These are phyloP conservation scores for Ascosphaera acerosa DNA, from an alignment of 2,329 filamentous ascomycete species.

Conservation along the genomic window DNA sequence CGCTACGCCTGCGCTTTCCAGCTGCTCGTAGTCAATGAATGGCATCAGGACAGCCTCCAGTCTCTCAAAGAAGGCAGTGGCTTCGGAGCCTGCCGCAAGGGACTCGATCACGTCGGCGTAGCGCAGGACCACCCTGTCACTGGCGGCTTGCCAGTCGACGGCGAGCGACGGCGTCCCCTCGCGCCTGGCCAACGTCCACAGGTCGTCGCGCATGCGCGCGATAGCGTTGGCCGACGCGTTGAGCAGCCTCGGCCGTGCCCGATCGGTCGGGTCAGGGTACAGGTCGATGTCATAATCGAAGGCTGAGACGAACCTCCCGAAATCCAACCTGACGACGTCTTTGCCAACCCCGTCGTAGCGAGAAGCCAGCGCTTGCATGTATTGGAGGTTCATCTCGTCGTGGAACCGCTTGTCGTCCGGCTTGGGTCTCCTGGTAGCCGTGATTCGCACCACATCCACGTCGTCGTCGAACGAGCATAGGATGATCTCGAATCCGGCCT, in stretches of 20 bases:
- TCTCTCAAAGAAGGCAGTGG: constrained; percentile 10
- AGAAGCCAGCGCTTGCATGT: constrained; percentile 5
- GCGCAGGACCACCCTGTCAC: constrained; percentile 38
- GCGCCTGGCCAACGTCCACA: constrained; percentile 19
- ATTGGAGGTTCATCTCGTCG: constrained; percentile 3
- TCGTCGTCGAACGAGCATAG: constrained; percentile 32
- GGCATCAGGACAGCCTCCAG: constrained; percentile 11
- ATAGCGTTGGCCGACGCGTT: constrained; percentile 13
- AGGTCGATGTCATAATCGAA: constrained; percentile 21
- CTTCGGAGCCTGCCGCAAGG: constrained; percentile 9
- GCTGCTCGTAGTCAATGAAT: constrained; percentile 13
- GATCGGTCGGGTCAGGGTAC: constrained; percentile 15
- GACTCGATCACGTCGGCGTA: constrained; percentile 31
- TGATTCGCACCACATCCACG: constrained; percentile 12
- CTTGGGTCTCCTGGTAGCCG: constrained; percentile 5
- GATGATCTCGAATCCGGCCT: constrained; percentile 43
- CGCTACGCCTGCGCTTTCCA: too few species aligned
- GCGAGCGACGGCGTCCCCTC: constrained; percentile 9
- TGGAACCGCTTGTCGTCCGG: not conserved
- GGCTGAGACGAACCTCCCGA: constrained; percentile 24
- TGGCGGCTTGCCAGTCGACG: constrained; percentile 40
- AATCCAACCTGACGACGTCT: constrained; percentile 21
- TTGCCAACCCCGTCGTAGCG: constrained; percentile 18
- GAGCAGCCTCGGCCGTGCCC: constrained; percentile 16
- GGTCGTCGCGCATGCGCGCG: constrained; percentile 16